phyloP scores from a whole-genome alignment of 2,329 filamentous ascomycete species.

The Periconia sp. region DNA sequence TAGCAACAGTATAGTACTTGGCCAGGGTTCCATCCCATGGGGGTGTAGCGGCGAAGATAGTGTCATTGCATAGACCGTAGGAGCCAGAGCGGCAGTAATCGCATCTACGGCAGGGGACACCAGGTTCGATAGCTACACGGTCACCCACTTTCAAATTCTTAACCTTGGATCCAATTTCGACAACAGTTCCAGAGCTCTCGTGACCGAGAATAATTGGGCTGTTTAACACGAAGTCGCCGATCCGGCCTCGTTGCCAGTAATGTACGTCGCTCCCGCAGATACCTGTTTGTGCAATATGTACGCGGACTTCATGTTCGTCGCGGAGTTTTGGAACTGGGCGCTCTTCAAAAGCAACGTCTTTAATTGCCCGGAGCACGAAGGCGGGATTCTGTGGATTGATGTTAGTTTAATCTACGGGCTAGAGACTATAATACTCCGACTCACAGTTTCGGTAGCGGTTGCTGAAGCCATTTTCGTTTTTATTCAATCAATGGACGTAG shows the following conservation, averaged over 20 bases:
- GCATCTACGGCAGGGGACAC: conserved; percentile 19
- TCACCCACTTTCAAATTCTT: conserved; percentile 30
- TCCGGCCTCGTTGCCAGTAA: conserved; percentile 31
- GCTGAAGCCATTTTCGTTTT: conserved; percentile 7
- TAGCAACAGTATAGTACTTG: conserved; percentile 28
- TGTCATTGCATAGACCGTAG: conserved; percentile 33
- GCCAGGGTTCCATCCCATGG: conserved; percentile 32
- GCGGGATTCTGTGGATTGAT: conserved; percentile 48
- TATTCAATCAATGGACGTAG: background rate
- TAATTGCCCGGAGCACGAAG: conserved; percentile 55
- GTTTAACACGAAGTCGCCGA: conserved; percentile 28
- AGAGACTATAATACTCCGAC: background rate
- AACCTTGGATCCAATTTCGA: conserved; percentile 26
- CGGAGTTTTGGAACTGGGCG: conserved; percentile 44
- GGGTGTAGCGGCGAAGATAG: conserved; percentile 30
- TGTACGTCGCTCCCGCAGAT: conserved; percentile 73
- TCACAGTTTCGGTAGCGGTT: conserved; percentile 5
- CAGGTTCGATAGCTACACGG: conserved; percentile 27
- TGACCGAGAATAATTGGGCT: conserved; percentile 35
- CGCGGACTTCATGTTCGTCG: conserved; percentile 66
- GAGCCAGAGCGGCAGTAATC: conserved; percentile 16
- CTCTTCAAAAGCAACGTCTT: conserved; percentile 55
- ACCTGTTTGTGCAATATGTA: conserved; percentile 79
- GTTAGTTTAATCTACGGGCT: background rate
- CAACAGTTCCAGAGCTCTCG: conserved; percentile 32